These are phyloP conservation scores for Acer negundo DNA, from an alignment of 345 rosid species.

Conservation along the genomic window DNA sequence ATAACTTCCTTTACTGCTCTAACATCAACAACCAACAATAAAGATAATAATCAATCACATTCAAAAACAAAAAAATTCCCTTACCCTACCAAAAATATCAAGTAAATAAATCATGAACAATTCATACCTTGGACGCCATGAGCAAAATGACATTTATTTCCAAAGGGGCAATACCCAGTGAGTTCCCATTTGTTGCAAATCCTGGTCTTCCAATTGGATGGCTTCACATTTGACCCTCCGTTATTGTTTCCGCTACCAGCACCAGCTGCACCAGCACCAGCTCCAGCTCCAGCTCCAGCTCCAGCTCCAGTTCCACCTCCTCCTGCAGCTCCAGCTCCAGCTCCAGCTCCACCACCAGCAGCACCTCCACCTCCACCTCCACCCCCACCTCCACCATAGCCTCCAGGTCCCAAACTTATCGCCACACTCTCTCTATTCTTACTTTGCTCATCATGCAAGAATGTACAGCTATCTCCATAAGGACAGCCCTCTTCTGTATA, in stretches of 20 bases:
- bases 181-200: constrained; percentile 98
- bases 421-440: constrained; percentile 95
- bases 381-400: constrained; percentile 59
- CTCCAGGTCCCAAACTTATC: constrained; percentile 92
- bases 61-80: background rate
- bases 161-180: constrained; percentile 94
- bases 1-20: background rate
- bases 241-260: constrained; percentile 38
- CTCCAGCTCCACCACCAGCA: background rate
- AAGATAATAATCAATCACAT: constrained; percentile 2
- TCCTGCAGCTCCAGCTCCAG: constrained; percentile 29
- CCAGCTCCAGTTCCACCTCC: background rate
- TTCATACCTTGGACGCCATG: constrained; percentile 82
- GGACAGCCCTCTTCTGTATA: constrained; percentile 97
- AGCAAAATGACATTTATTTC: constrained; percentile 95
- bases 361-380: constrained; percentile 17
- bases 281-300: accelerated
- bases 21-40: constrained; percentile 2
- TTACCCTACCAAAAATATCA: constrained; percentile 6
- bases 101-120: background rate
- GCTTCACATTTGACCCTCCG: constrained; percentile 56
- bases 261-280: constrained; percentile 26
- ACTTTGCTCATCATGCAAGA: constrained; percentile 89
- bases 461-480: constrained; percentile 88
- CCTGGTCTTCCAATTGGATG: constrained; percentile 97